Evolutionary conservation across 495 filamentous ascomycete species (phyloP).

Genomic region (Hyaloscypha hepaticicola): DNA sequence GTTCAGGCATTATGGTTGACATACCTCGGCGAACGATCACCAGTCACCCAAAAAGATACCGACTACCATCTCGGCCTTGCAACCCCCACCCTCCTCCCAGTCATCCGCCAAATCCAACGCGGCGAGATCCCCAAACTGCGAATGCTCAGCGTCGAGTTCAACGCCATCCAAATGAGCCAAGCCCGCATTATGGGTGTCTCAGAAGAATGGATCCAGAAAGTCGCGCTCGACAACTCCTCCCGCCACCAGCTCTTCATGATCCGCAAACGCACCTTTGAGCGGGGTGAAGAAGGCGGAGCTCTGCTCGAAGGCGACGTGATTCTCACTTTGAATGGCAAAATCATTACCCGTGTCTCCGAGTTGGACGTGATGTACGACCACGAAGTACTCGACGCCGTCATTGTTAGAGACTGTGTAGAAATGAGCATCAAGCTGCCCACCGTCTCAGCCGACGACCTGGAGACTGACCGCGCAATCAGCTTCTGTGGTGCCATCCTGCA

Average conservation of each 20-base stretch:
- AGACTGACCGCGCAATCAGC: slow-evolving; percentile 85
- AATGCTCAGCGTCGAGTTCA: slow-evolving; percentile 91
- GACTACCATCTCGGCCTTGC: slow-evolving; percentile 96
- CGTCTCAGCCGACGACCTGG: slow-evolving; percentile 83
- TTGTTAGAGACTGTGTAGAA: slow-evolving; percentile 84
- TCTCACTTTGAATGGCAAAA: slow-evolving; percentile 82
- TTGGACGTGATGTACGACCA: slow-evolving; percentile 96
- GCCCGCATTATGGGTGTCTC: slow-evolving; percentile 97
- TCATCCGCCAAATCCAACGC: slow-evolving; percentile 78
- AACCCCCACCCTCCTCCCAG: slow-evolving; percentile 82
- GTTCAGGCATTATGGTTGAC: slow-evolving; percentile 96
- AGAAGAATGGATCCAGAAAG: slow-evolving; percentile 91
- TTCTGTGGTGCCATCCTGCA: slow-evolving; percentile 97
- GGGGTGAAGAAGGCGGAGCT: slow-evolving; percentile 63
- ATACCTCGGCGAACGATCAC: slow-evolving; percentile 85
- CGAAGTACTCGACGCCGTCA: slow-evolving; percentile 75
- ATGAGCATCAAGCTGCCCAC: slow-evolving; percentile 78
- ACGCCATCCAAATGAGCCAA: slow-evolving; percentile 94
- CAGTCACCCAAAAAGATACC: slow-evolving; percentile 78
- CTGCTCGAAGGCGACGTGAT: slow-evolving; percentile 92
- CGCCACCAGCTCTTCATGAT: slow-evolving; percentile 98
- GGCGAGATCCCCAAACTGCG: slow-evolving; percentile 76
- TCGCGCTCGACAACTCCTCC: slow-evolving; percentile 80
- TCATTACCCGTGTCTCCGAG: slow-evolving; percentile 90
- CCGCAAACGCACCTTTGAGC: slow-evolving; percentile 69